Evolutionary conservation across 83 land plant genomes (phyloP), one percentile per base, ranked within the genome.

Genomic region (Isoetes engelmannii): DNA sequence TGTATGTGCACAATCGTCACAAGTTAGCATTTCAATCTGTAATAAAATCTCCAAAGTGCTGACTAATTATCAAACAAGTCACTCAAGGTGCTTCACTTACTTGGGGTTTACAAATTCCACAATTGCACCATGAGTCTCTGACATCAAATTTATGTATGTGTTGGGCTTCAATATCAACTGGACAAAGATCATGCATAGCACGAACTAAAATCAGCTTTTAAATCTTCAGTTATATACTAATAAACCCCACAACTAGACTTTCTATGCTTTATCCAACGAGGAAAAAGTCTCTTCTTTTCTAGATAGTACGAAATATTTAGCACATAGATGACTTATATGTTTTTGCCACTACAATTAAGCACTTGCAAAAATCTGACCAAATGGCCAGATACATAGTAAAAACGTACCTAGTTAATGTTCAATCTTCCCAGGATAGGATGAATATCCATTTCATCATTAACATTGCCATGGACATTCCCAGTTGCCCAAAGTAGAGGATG

Each of bases 371-470:
- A n/a, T n/a, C n/a, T n/a, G n/a, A n/a, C n/a, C n/a, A n/a, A n/a
- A n/a, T n/a, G n/a, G n/a, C n/a, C n/a, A n/a, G n/a, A n/a, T n/a
- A 48, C 5, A 49, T 44, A 67, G n/a, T 18, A 63, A 5, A 6
- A 53, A 65, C 70, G 18, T 76, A 89, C 98, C 88, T 92, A 95
- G 74, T 92, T 92, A 68, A 92, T 89, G 70, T n/a, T n/a, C n/a
- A n/a, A n/a, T n/a, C n/a, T 92, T 92, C 44, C 98, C 98, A 21
- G 98, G 98, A 61, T 68, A 92, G 45, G 95, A 95, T 72, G 98
- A 92, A 63, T 80, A 92, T 10, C 98, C 95, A 37, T 92, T 67
- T 87, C 89, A 80, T 72, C 71, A 77, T 86, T 86, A 28, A 81
- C 89, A 79, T 92, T 95, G 61, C 98, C 98, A 71, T 92, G 89